These are phyloP conservation scores for Zanthoxylum bungeanum DNA, from an alignment of 345 rosid genomes.

Conservation along the genomic window DNA sequence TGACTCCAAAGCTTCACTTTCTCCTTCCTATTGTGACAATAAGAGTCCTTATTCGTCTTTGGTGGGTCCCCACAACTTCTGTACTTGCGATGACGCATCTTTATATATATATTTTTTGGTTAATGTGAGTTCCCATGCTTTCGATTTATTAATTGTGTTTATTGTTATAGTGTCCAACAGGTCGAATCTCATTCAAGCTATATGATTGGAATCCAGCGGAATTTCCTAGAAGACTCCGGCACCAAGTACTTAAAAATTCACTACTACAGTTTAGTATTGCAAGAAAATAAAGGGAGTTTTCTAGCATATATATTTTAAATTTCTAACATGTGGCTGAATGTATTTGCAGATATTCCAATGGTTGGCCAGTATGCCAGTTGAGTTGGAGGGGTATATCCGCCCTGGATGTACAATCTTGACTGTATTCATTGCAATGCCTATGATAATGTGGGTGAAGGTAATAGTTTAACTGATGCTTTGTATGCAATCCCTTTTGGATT, in stretches of 20 bases:
- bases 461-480: slow-evolving; percentile 2
- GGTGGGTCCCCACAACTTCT: slow-evolving; percentile 48
- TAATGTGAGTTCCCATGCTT: not conserved
- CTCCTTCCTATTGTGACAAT: slow-evolving; percentile 58
- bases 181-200: slow-evolving; percentile 95
- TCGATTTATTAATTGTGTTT: slow-evolving; percentile 22
- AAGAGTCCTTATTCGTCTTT: slow-evolving; percentile 69
- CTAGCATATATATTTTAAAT: slow-evolving; percentile 23
- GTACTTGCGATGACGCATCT: slow-evolving; percentile 7
- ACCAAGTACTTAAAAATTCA: slow-evolving; percentile 78
- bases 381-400: slow-evolving; percentile 93
- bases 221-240: slow-evolving; percentile 98
- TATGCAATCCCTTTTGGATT: not conserved
- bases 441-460: slow-evolving; percentile 88
- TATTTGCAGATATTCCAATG: slow-evolving; percentile 79
- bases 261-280: slow-evolving; percentile 66
- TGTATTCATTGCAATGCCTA: slow-evolving; percentile 81
- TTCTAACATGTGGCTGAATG: slow-evolving; percentile 26
- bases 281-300: slow-evolving; percentile 14
- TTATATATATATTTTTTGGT: not conserved
- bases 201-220: slow-evolving; percentile 99
- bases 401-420: slow-evolving; percentile 98
- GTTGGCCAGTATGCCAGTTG: slow-evolving; percentile 97
- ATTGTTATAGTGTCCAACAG: slow-evolving; percentile 83
- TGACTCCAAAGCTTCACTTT: slow-evolving; percentile 48